Percentiles rank a stretch among this genome's conserved stretches.
Evolutionary conservation across 345 rosid genomes (phyloP).

Genomic region (Clausena lansium): DNA sequence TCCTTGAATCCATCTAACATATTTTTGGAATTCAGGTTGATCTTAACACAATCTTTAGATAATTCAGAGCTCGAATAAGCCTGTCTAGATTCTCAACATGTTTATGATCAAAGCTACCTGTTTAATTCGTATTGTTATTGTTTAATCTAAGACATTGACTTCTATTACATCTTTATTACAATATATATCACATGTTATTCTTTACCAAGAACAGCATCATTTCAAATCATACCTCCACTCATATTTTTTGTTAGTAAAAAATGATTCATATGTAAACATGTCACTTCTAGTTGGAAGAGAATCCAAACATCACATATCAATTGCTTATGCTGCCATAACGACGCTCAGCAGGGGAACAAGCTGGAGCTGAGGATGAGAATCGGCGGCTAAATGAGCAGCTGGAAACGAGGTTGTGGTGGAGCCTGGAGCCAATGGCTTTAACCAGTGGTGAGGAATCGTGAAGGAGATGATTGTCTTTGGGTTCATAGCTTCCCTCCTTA

Average conservation of each 20-base stretch:
- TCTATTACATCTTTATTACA: not conserved
- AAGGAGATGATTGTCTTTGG: constrained; percentile 97
- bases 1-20: not conserved
- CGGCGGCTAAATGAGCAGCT: constrained; percentile 37
- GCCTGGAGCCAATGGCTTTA: constrained; percentile 46
- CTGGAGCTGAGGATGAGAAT: constrained; percentile 66
- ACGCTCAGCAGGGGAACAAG: constrained; percentile 53
- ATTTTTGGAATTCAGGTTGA: not conserved
- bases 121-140: not conserved
- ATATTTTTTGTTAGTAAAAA: not conserved
- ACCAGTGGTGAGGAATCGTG: constrained; percentile 87
- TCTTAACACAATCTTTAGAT: not conserved
- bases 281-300: not conserved
- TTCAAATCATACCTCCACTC: not conserved
- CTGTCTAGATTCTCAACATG: not conserved
- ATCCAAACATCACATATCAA: not conserved
- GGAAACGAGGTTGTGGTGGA: constrained; percentile 55
- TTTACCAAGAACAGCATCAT: not conserved
- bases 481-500: constrained; percentile 89
- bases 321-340: not conserved
- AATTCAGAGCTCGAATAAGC: not conserved
- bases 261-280: not conserved
- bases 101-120: not conserved
- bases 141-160: not conserved
- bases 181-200: not conserved